Base-by-base conservation (phyloP, 495 filamentous ascomycete genomes). In the Lophiotrema nucula region DNA sequence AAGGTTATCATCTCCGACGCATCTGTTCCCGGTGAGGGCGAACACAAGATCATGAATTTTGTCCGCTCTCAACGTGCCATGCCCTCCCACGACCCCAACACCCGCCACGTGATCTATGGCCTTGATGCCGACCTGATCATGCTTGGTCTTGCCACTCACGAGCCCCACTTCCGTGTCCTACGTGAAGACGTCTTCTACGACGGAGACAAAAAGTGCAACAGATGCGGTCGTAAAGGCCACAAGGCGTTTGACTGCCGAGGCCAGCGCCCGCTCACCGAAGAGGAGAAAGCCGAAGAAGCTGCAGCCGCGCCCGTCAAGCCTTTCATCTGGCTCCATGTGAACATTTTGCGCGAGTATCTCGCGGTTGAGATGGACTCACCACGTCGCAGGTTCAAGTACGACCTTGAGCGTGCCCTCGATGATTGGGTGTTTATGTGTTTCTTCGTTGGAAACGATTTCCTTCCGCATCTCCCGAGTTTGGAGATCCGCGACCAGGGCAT, bases 351-450 rank as follows among this genome's bases (percentile, higher is more conserved):
- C 65, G 93, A 99, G 73, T 99, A 99, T 70, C 81, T 99, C 51
- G 90, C 84, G 58, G 86, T 84, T 48, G 93, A 99, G 71, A 82
- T 99, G 53, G 78, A 88, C 64, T 83, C 96, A 25, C 88, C 89
- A 38, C 78, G 81, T 27, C 89, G 90, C 47, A 84, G 85, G 42
- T 89, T 90, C 60, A 83, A 83, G 62, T 89, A 89, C 67, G 90
- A 99, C 70, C 77, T 97, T 25, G 93, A 99, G 69, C 82, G 93
- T 62, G 93, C 95, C n/a, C 78, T 99, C 51, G 93, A 99, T 76
- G 93, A 99, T 72, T 97, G 95, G 93, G 90, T 99, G 15, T 99
- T 99, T 73, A 96, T 99, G 92, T 99, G 93, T 77, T 99, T 95
- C 74, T 99, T 99, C 70, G 93, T 99, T 56, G 93, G 93, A 63